A percentile compares a stretch with the other conserved stretches of the same genome.
These are phyloP conservation scores for Ambrosia trifida DNA, from an alignment of 129 eudicot genomes.

Conservation along the genomic window DNA sequence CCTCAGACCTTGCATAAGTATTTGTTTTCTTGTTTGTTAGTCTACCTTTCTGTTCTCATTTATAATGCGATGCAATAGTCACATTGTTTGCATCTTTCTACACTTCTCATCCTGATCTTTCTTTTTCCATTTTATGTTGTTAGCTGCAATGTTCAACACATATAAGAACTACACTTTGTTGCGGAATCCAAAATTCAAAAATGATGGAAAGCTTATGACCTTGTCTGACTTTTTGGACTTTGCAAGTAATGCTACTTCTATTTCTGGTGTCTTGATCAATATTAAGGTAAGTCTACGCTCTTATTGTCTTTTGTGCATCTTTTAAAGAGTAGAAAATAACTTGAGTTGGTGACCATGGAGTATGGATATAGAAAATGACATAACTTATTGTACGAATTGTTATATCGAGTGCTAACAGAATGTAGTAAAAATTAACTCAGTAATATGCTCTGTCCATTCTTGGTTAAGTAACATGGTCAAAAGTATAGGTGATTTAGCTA, in stretches of 20 bases:
- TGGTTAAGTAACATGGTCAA: background rate
- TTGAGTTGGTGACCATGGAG: background rate
- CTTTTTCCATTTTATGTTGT: slow-evolving; percentile 23
- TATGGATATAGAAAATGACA: background rate
- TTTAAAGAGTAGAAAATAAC: background rate
- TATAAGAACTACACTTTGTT: slow-evolving; percentile 36
- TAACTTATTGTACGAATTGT: background rate
- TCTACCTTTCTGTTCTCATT: background rate
- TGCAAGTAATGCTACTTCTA: slow-evolving; percentile 67
- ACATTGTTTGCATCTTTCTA: slow-evolving; percentile 13
- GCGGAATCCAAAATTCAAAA: slow-evolving; percentile 63
- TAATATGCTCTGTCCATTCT: background rate
- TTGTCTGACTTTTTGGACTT: slow-evolving; percentile 64
- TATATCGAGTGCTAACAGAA: background rate
- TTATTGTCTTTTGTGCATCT: slow-evolving; percentile 16
- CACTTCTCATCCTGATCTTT: slow-evolving; percentile 2
- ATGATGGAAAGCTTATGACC: slow-evolving; percentile 59
- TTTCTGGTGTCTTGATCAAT: slow-evolving; percentile 74
- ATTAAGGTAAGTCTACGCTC: slow-evolving; percentile 68
- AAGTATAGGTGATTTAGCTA: background rate
- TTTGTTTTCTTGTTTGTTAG: slow-evolving; percentile 1
- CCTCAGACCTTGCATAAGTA: slow-evolving; percentile 1
- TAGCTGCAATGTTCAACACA: slow-evolving; percentile 67
- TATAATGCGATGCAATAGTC: background rate
- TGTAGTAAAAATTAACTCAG: background rate